Conservation (phyloP, 495 filamentous ascomycete species). For the Friedmanniomyces simplex region DNA sequence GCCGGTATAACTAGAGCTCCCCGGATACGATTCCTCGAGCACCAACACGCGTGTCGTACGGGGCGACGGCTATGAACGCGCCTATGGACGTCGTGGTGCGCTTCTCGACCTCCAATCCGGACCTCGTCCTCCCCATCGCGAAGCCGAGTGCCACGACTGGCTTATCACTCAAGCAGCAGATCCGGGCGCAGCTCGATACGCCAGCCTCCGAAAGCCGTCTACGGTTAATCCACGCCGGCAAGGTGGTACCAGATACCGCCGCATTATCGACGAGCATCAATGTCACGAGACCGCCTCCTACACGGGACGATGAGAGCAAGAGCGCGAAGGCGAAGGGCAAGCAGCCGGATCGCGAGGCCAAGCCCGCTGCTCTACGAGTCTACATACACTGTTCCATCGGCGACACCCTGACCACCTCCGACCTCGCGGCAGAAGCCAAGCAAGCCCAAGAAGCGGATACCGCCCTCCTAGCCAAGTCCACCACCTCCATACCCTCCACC, state of each 20-base stretch:
- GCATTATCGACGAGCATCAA: constrained; percentile 55
- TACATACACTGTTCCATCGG: constrained; percentile 88
- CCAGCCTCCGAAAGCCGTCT: constrained; percentile 54
- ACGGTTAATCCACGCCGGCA: constrained; percentile 79
- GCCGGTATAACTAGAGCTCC: background rate
- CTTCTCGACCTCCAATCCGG: constrained; percentile 74
- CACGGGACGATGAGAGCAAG: constrained; percentile 25
- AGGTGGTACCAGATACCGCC: constrained; percentile 63
- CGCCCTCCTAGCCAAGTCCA: constrained; percentile 10
- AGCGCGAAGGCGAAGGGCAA: constrained; percentile 46
- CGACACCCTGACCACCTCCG: constrained; percentile 54
- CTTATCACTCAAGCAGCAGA: constrained; percentile 65
- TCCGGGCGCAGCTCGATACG: constrained; percentile 60
- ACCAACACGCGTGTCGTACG: constrained; percentile 1
- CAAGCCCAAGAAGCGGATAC: constrained; percentile 34
- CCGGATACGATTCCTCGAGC: background rate
- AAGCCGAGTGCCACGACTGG: constrained; percentile 57
- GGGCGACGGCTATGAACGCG: background rate
- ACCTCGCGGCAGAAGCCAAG: constrained; percentile 58
- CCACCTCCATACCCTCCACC: constrained; percentile 5
- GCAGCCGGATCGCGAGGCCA: constrained; percentile 36
- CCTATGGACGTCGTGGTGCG: constrained; percentile 65
- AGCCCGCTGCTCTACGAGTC: constrained; percentile 35
- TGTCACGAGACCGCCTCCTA: constrained; percentile 43
- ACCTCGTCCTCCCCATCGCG: constrained; percentile 67